Base-by-base conservation (phyloP, 2,329 filamentous ascomycete species). In the Fusarium heterosporum region DNA sequence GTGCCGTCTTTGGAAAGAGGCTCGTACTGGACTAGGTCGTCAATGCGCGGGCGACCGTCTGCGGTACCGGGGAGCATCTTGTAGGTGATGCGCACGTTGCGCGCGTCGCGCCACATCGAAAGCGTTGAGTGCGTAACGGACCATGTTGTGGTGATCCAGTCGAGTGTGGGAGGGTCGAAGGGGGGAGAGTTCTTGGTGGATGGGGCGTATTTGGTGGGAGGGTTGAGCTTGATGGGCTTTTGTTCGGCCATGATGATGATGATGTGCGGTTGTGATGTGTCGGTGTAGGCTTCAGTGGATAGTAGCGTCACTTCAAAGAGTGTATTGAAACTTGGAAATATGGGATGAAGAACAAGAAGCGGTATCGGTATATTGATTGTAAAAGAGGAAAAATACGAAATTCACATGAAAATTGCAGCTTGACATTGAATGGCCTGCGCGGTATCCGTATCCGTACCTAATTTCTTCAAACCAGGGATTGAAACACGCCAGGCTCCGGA, bases 51-150 rank as follows among this genome's bases (percentile, higher is more conserved):
- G 22, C 77, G 76, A 55, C 81, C 79, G 39, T 81, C 79, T 61
- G 63, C 16, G 66, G 76, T 64, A 26, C 76, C 60, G 12, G 78
- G 73, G 10, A 91, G 82, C 1, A 84, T 77, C 11, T 79, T 85
- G 82, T 96, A 96, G 32, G 88, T 90, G 76, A 96, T 95, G 72
- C 86, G 85, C 14, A 96, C 92, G 78, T 96, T 96, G 75, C 89
- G 89, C 52, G 91, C 89, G 45, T 86, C 85, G 71, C 88, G 88
- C 93, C 93, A 96, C 90, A 96, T 93, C 65, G 86, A 80, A 12
- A 93, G 86, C 7, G 90, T 92, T 6, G 89, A 91, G 79, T 93
- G 90, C 12, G 90, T 92, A 56, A 93, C 90, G 70, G 85, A 80
- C 91, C 91, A 93, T 60, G 87, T 91, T 61, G 89, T 82, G 51